A percentile compares a stretch with the other conserved stretches of the same genome.
Evolutionary conservation across 345 rosid genomes (phyloP).

Genomic region (Rhizophora mangle): DNA sequence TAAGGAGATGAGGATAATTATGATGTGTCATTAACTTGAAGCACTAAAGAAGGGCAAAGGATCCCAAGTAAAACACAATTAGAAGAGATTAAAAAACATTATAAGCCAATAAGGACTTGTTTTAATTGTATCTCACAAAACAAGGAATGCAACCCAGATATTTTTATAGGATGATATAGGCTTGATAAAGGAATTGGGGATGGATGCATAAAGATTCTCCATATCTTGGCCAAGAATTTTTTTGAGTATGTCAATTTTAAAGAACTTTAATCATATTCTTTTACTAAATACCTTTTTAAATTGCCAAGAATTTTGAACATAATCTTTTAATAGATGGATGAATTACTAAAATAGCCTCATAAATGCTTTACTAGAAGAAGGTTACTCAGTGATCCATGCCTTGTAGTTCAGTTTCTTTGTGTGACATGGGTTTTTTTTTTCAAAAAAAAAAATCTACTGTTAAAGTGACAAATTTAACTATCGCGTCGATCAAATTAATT

Average conservation of each 20-base stretch:
- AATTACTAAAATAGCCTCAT: slow-evolving; percentile 65
- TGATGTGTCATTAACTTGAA: slow-evolving; percentile 26
- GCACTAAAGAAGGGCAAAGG: neutral
- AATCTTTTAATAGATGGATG: slow-evolving; percentile 61
- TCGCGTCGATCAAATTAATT: no score
- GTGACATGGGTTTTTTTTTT: no score
- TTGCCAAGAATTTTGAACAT: slow-evolving; percentile 1
- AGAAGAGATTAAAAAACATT: no score
- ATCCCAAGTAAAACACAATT: no score
- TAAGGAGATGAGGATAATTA: no score
- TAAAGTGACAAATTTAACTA: no score
- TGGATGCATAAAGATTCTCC: slow-evolving; percentile 92
- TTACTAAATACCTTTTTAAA: slow-evolving; percentile 29
- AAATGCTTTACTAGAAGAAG: slow-evolving; percentile 63
- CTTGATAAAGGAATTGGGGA: slow-evolving; percentile 81
- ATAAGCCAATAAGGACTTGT: no score
- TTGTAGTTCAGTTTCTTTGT: neutral
- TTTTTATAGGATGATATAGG: slow-evolving; percentile 62
- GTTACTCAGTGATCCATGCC: slow-evolving; percentile 18
- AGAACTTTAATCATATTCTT: slow-evolving; percentile 10
- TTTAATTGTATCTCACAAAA: neutral
- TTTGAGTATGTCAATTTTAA: slow-evolving; percentile 48
- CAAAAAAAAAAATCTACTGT: no score
- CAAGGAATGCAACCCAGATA: neutral
- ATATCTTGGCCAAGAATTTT: slow-evolving; percentile 93